A percentile compares a stretch with the other conserved stretches of the same genome.
phyloP scores from a whole-genome alignment of 305 asterid genomes.

The Fraxinus ornus region DNA sequence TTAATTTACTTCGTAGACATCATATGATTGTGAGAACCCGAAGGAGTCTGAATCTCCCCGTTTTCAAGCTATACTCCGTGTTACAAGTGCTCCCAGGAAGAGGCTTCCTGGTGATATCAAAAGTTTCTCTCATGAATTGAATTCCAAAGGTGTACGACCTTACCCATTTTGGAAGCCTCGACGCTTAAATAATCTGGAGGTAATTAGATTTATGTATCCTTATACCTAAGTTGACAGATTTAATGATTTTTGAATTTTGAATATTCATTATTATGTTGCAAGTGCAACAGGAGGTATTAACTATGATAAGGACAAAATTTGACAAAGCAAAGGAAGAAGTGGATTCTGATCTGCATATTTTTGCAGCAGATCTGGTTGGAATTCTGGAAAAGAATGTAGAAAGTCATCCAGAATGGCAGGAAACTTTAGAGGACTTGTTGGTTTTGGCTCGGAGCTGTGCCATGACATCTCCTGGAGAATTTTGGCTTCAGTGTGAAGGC shows the following conservation, averaged over 20 bases:
- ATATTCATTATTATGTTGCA: constrained; percentile 26
- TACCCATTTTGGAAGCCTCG: constrained; percentile 98
- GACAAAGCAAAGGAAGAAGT: constrained; percentile 99
- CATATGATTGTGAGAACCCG: constrained; percentile 93
- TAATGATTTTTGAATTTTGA: constrained; percentile 19
- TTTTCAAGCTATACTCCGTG: constrained; percentile 98
- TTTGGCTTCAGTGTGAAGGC: constrained; percentile 99
- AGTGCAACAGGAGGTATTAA: constrained; percentile 75
- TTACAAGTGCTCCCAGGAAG: constrained; percentile 98
- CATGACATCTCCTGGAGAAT: constrained; percentile 90
- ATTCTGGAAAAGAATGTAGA: constrained; percentile 89
- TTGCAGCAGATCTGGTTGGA: constrained; percentile 96
- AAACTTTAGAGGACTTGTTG: constrained; percentile 90
- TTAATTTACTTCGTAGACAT: constrained; percentile 44
- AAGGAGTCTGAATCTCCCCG: constrained; percentile 99
- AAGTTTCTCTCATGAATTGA: constrained; percentile 97
- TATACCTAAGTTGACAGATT: constrained; percentile 17
- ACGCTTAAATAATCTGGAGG: constrained; percentile 95
- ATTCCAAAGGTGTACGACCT: constrained; percentile 99
- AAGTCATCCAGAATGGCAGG: constrained; percentile 95
- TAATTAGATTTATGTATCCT: constrained; percentile 28
- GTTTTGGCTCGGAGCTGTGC: constrained; percentile 95
- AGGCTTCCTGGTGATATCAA: constrained; percentile 93
- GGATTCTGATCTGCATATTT: constrained; percentile 89
- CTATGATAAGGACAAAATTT: constrained; percentile 82